A percentile compares a stretch with the other conserved stretches of the same genome.
phyloP scores from a whole-genome alignment of 768 basidiomycete genomes.

The Tubosaeta brunneosetosa region DNA sequence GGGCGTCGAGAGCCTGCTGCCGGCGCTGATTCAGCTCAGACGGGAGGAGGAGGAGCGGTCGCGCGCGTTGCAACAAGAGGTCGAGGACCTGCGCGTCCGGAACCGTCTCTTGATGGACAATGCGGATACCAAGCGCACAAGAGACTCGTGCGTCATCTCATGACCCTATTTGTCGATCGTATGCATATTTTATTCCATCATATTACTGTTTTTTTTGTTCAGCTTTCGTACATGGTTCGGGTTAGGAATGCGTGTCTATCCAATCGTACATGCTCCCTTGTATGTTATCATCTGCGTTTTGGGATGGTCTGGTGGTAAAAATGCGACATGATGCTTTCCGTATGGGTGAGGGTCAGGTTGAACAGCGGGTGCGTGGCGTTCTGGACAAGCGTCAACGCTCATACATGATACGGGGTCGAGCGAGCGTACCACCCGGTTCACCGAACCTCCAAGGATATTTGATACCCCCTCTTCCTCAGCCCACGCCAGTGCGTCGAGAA shows the following conservation, averaged over 20 bases:
- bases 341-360: conserved; percentile 67
- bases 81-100: conserved; percentile 47
- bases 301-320: conserved; percentile 65
- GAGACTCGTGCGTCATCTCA: conserved; percentile 28
- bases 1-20: conserved; percentile 40
- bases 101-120: conserved; percentile 41
- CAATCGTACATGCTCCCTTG: conserved; percentile 4
- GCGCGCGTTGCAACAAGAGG: conserved; percentile 38
- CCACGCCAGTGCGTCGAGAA: conserved; percentile 58
- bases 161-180: conserved; percentile 10
- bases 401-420: background rate
- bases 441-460: conserved; percentile 52
- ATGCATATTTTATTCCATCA: background rate
- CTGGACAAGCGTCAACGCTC: conserved; percentile 33
- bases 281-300: conserved; percentile 17
- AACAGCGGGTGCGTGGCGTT: conserved; percentile 81
- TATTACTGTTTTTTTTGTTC: background rate
- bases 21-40: conserved; percentile 40
- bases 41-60: conserved; percentile 40
- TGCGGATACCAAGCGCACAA: conserved; percentile 9
- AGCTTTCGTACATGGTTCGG: background rate
- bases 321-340: conserved; percentile 61
- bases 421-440: conserved; percentile 57
- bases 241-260: background rate
- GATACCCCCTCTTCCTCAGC: conserved; percentile 58